Evolutionary conservation across 2,329 filamentous ascomycete species (phyloP).

Genomic region (Phaeosphaeria sp.): DNA sequence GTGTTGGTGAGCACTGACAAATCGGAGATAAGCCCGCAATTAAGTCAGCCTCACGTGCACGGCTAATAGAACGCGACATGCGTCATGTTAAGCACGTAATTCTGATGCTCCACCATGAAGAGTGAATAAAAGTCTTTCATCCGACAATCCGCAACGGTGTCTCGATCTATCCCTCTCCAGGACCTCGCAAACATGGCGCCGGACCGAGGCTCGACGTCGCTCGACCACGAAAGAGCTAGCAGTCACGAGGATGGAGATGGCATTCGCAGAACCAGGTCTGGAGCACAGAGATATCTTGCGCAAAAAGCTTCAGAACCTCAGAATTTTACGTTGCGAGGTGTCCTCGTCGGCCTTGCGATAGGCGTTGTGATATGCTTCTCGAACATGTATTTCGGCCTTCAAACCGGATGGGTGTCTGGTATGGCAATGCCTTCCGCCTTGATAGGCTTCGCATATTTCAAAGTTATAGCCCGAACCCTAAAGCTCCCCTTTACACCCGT

Average conservation of each 20-base stretch:
- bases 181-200: slow-evolving; percentile 39
- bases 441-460: slow-evolving; percentile 94
- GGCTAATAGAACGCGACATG: slow-evolving; percentile 9
- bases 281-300: slow-evolving; percentile 31
- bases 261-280: slow-evolving; percentile 20
- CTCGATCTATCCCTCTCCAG: slow-evolving; percentile 27
- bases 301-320: slow-evolving; percentile 54
- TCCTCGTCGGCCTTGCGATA: slow-evolving; percentile 80
- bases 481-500: slow-evolving; percentile 87
- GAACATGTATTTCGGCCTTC: slow-evolving; percentile 98
- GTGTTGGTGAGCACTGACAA: slow-evolving; percentile 33
- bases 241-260: slow-evolving; percentile 22
- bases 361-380: slow-evolving; percentile 93
- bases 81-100: slow-evolving; percentile 29
- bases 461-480: slow-evolving; percentile 73
- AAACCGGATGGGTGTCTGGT: slow-evolving; percentile 82
- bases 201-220: slow-evolving; percentile 37
- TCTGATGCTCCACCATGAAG: slow-evolving; percentile 13
- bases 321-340: slow-evolving; percentile 84
- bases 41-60: slow-evolving; percentile 24
- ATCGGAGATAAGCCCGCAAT: slow-evolving; percentile 37
- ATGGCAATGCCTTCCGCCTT: slow-evolving; percentile 98
- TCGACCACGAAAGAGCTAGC: slow-evolving; percentile 29
- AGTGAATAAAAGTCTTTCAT: slow-evolving; percentile 8
- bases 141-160: slow-evolving; percentile 19